phyloP scores from a whole-genome alignment of 1,139 yeast genomes.

The Candida sanyaensis region DNA sequence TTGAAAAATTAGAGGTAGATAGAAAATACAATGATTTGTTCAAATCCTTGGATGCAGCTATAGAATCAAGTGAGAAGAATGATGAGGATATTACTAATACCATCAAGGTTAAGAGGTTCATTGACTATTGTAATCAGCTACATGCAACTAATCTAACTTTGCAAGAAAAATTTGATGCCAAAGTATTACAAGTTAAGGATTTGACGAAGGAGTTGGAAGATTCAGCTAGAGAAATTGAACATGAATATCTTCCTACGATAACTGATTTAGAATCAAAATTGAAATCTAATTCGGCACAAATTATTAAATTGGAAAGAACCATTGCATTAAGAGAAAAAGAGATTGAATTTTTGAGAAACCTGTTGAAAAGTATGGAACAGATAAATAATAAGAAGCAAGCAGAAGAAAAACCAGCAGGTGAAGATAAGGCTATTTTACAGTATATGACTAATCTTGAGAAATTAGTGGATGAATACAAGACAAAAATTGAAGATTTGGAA shows the following conservation, averaged over 20 bases:
- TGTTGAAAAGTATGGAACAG: slow-evolving; percentile 35
- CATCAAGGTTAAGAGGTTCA: slow-evolving; percentile 26
- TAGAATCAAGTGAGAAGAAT: slow-evolving; percentile 12
- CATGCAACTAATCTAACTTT: slow-evolving; percentile 42
- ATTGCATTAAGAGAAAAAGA: slow-evolving; percentile 60
- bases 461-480: slow-evolving; percentile 58
- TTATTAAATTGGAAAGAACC: slow-evolving; percentile 53
- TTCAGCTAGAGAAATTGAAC: slow-evolving; percentile 11
- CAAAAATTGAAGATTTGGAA: slow-evolving; percentile 50
- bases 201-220: slow-evolving; percentile 23
- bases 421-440: slow-evolving; percentile 30
- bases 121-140: slow-evolving; percentile 33
- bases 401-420: slow-evolving; percentile 14
- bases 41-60: slow-evolving; percentile 29
- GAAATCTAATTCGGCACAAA: slow-evolving; percentile 24
- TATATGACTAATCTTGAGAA: slow-evolving; percentile 48
- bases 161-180: slow-evolving; percentile 34
- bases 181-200: slow-evolving; percentile 16
- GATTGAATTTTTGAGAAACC: slow-evolving; percentile 56
- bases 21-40: slow-evolving; percentile 39
- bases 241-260: slow-evolving; percentile 21
- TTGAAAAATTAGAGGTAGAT: slow-evolving; percentile 52
- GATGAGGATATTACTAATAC: slow-evolving; percentile 17
- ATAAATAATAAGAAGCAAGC: slow-evolving; percentile 21
- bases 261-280: slow-evolving; percentile 15